These are phyloP conservation scores for Agastache rugosa DNA, from an alignment of 257 asterid species.

Conservation along the genomic window DNA sequence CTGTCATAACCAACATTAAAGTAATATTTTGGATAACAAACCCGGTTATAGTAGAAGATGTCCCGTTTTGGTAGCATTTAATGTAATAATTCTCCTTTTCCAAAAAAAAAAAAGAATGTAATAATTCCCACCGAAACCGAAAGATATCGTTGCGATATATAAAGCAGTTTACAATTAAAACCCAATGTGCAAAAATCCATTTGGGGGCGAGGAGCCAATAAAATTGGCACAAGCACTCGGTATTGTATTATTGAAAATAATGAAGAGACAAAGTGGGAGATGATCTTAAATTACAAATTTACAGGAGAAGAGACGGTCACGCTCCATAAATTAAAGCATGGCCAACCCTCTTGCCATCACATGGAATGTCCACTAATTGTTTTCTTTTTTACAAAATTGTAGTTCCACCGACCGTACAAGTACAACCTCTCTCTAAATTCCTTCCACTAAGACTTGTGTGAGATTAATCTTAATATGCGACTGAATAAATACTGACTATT, in stretches of 20 bases:
- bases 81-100: neutral
- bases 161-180: neutral
- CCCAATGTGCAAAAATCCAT: neutral
- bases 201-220: neutral
- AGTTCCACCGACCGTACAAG: neutral
- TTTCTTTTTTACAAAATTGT: neutral
- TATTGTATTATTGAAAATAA: neutral
- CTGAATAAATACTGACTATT: no score
- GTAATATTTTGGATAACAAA: no score
- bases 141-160: neutral
- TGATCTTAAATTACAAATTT: constrained; percentile 32
- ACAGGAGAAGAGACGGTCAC: constrained; percentile 6
- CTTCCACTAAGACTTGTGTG: neutral
- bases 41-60: no score
- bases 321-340: constrained; percentile 32
- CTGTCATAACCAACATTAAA: no score
- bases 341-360: constrained; percentile 40
- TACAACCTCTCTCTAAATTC: neutral
- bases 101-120: no score
- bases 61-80: neutral
- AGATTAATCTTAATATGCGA: no score
- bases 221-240: neutral
- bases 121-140: neutral
- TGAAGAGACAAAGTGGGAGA: constrained; percentile 41
- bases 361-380: constrained; percentile 42